phyloP scores from a whole-genome alignment of 305 asterid species.

The Salvia sclarea region DNA sequence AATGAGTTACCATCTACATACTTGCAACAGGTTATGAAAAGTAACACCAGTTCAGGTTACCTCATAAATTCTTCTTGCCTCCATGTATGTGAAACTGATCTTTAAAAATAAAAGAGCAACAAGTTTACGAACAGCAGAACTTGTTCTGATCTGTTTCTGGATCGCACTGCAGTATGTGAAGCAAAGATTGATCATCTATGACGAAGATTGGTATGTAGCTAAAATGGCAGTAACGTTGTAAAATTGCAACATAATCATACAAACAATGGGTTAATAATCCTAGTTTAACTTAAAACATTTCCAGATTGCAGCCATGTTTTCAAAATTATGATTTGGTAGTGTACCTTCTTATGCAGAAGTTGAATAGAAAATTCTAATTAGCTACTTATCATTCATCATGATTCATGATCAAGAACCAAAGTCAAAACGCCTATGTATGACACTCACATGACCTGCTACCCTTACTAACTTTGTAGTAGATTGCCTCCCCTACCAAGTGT shows the following conservation, averaged over 20 bases:
- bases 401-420: neutral
- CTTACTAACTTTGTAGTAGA: neutral
- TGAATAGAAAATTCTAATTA: neutral
- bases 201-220: neutral
- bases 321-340: neutral
- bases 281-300: neutral
- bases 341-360: neutral
- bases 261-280: neutral
- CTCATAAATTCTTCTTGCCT: conserved; percentile 84
- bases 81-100: conserved; percentile 89
- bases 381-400: neutral
- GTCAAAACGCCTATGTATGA: neutral
- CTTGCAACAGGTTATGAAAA: conserved; percentile 14
- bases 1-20: conserved; percentile 3
- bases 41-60: conserved; percentile 40
- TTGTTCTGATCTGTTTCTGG: conserved; percentile 76
- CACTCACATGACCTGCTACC: neutral
- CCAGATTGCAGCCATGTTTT: neutral
- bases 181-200: conserved; percentile 18
- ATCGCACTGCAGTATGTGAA: conserved; percentile 62
- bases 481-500: conserved; percentile 5
- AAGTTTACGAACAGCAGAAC: conserved; percentile 65
- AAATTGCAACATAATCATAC: neutral
- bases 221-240: conserved; percentile 2
- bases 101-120: conserved; percentile 68